Percentiles rank a stretch among this genome's conserved stretches.
Evolutionary conservation across 306 rosid species (phyloP).

Genomic region (Comarum palustre): DNA sequence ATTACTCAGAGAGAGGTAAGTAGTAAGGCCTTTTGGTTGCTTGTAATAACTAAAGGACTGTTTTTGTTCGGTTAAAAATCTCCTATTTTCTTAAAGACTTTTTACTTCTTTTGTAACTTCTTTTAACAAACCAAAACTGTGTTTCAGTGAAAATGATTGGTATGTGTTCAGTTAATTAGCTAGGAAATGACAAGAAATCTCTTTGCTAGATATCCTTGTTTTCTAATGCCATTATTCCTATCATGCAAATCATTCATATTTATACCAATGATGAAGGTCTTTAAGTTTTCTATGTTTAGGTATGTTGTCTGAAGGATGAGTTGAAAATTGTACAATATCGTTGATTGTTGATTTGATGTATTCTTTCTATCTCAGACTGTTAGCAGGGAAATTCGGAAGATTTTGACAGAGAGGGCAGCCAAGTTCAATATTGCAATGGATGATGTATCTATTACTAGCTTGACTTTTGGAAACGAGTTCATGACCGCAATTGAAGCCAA

Average conservation of each 20-base stretch:
- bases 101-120: not conserved
- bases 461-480: constrained; percentile 75
- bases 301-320: not conserved
- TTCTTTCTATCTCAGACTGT: constrained; percentile 44
- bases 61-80: not conserved
- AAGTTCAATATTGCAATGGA: constrained; percentile 82
- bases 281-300: not conserved
- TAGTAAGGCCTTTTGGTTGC: not conserved
- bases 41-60: not conserved
- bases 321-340: not conserved
- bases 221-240: not conserved
- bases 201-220: not conserved
- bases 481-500: constrained; percentile 90
- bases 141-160: not conserved
- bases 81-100: not conserved
- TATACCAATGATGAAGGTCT: not conserved
- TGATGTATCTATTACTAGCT: constrained; percentile 76
- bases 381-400: constrained; percentile 73
- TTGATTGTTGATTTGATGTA: constrained; percentile 4
- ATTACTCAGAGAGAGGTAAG: constrained; percentile 87
- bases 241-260: not conserved
- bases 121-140: not conserved
- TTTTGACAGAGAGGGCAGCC: constrained; percentile 71
- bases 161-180: not conserved
- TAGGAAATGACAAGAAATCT: not conserved